Evolutionary conservation across 139 green algal species (phyloP).

Genomic region (Volvox reticuliferus): DNA sequence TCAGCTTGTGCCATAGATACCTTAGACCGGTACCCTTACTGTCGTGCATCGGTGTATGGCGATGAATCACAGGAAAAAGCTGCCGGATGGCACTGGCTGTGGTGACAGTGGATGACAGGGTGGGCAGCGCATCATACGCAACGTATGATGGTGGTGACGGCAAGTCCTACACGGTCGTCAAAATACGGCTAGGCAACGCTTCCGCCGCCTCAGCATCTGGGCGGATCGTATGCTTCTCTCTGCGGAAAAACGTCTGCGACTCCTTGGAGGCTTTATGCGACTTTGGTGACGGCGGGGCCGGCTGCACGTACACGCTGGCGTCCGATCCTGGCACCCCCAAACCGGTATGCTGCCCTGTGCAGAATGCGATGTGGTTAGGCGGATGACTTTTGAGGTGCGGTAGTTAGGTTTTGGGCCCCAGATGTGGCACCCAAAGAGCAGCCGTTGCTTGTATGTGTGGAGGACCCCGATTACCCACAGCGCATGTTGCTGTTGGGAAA

Average conservation of each 20-base stretch:
- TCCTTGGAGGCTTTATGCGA: constrained; percentile 5
- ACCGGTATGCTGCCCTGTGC: background rate
- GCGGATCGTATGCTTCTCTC: background rate
- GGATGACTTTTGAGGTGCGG: background rate
- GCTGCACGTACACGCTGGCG: constrained; percentile 15
- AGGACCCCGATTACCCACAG: too few species aligned
- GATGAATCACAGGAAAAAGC: background rate
- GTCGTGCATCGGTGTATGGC: too few species aligned
- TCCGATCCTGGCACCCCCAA: too few species aligned
- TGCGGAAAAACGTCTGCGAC: background rate
- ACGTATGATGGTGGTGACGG: background rate
- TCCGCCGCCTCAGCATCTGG: background rate
- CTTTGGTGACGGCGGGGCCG: background rate
- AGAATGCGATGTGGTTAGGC: background rate
- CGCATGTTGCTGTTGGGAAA: too few species aligned
- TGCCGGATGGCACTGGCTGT: background rate
- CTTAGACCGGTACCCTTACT: too few species aligned
- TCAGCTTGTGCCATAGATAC: too few species aligned
- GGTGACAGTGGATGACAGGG: background rate
- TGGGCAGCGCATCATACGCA: background rate
- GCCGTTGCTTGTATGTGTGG: too few species aligned
- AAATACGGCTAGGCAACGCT: background rate
- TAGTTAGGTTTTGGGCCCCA: too few species aligned
- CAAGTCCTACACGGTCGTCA: background rate
- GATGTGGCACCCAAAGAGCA: too few species aligned